phyloP scores from a whole-genome alignment of 2,329 filamentous ascomycete species.

The Fusarium dimerum region DNA sequence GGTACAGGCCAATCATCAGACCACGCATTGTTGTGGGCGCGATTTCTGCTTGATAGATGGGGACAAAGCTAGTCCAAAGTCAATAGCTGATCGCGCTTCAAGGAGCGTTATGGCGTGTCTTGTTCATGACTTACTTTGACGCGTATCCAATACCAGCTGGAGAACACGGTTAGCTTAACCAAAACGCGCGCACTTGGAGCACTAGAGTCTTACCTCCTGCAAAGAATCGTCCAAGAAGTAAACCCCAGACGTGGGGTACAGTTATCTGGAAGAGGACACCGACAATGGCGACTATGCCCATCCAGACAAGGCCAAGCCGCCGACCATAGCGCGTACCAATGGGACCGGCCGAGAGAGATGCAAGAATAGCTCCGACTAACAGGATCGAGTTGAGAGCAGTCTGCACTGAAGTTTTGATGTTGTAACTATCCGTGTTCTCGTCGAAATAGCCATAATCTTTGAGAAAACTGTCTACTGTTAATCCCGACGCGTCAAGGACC shows the following conservation, averaged over 20 bases:
- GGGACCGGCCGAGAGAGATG: not conserved
- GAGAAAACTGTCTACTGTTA: not conserved
- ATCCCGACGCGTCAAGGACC: too few relatives aligned
- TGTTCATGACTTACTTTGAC: too few relatives aligned
- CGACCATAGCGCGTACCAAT: not conserved
- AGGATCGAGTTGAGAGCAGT: not conserved
- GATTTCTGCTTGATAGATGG: not conserved
- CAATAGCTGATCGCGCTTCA: too few relatives aligned
- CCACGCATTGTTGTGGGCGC: not conserved
- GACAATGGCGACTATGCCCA: not conserved
- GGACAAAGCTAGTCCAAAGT: not conserved
- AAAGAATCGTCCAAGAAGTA: too few relatives aligned
- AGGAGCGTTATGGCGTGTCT: too few relatives aligned
- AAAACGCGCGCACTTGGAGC: too few relatives aligned
- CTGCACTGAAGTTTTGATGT: not conserved
- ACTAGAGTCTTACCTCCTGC: too few relatives aligned
- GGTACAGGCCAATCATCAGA: not conserved
- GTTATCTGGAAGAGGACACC: too few relatives aligned
- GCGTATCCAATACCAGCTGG: too few relatives aligned
- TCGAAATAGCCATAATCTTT: not conserved
- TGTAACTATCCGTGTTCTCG: not conserved
- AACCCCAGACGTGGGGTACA: too few relatives aligned
- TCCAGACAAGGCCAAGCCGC: not conserved
- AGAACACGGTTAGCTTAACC: too few relatives aligned
- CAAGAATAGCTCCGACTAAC: not conserved